Evolutionary conservation across 768 basidiomycete species (phyloP), one percentile per base, ranked within the genome.

Genomic region (Boletus edulis): DNA sequence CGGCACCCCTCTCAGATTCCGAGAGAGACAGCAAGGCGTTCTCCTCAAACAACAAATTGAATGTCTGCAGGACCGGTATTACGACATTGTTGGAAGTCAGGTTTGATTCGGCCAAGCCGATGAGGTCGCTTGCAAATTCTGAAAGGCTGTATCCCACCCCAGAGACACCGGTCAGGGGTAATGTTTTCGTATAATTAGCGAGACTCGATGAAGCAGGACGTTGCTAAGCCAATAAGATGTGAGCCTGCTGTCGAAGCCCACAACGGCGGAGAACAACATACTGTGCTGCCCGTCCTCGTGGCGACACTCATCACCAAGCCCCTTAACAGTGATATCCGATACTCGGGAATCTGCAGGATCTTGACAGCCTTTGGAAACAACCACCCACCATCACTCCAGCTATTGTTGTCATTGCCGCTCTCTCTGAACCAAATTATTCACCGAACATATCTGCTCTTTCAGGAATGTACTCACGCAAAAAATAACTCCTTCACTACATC

Each of bases 241-340:
- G 27, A 67, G 52, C 57, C 34, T 35, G 48, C 51, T 24, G 49
- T 52, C 46, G 49, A 49, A 39, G 55, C 10, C 51, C 49, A 53
- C 29, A 17, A n/a, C 50, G 46, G 38, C 27, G 46, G 45, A 60
- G 35, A 48, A 18, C 10, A 44, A 73, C 89, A 72, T 66, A 96
- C 95, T 6, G 86, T 91, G 65, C 87, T 89, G 56, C 90, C 85
- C 10, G 92, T 92, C 71, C 84, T 88, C 68, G 89, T 91, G 35
- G 87, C 89, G 37, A 93, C 76, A 65, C 91, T 94, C 51, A 90
- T 75, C 13, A 94, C 78, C 8, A 96, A 67, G 13, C 93, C 93
- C 11, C 76, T 73, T 42, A 96, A 75, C 47, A 96, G 66, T 27
- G 76, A 67, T 51, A 72, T 71, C 40, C 90, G 81, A 68, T 89